Base-by-base conservation (phyloP, 352 stramenopile genomes). In the Phytophthora meadii region DNA sequence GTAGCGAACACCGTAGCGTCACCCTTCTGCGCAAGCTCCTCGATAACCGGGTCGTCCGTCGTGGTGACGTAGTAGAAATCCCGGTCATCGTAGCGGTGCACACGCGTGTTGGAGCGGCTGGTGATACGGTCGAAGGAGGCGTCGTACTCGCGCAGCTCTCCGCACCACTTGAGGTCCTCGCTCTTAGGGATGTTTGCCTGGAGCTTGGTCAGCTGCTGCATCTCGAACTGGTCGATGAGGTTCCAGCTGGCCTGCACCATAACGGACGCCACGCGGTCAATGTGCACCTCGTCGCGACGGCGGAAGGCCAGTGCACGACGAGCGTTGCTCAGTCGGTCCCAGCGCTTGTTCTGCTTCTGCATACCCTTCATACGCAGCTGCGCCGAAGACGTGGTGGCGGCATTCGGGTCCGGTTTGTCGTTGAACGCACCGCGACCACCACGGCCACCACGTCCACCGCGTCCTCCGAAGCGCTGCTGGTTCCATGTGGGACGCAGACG, bases 51-150 rank as follows among this genome's bases (percentile, higher is more conserved):
- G 81, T 99, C 97, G 69, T 99, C 97, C 9, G 90, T 98, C 17
- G 96, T 98, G 14, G 95, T 99, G 32, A 98, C 94, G 56, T 97
- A 97, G 81, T 98, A 98, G 65, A 98, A 99, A 70, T 98, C 92
- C 49, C 93, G 95, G 68, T 98, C 82, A 64, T 95, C 88, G 57
- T 84, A 92, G 53, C 87, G 85, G 42, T 81, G 79, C 55, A 97
- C 74, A 27, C 88, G 82, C 45, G 81, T 79, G 63, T 95, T 88
- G 27, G 88, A 87, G 54, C 91, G 82, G 61, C 89, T 93, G 1
- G 91, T 97, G 51, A 98, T 74, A 54, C 97, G 97, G 69, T 99
- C 97, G 69, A 98, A 98, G 8, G 77, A 58, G 15, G 97, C 88
- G 74, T 99, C 97, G 79, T 98, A 99, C 74, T 97, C 84, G 77